phyloP scores from a whole-genome alignment of 2,329 filamentous ascomycete species.

The Pyricularia pennisetigena region DNA sequence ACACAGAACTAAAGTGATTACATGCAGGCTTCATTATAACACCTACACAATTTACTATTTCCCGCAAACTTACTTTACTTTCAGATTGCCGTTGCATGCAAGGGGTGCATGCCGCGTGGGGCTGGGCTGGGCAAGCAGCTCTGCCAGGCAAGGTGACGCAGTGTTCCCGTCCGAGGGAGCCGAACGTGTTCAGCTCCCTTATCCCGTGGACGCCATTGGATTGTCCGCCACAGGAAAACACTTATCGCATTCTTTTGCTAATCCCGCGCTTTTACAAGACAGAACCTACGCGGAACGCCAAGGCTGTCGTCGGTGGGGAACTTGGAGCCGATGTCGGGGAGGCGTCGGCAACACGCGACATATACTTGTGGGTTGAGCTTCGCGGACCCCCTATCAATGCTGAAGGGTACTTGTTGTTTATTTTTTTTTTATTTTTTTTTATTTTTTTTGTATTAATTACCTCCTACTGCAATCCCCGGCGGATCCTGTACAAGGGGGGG shows the following conservation, averaged over 20 bases:
- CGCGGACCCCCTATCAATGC: no score
- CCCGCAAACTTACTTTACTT: background rate
- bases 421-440: no score
- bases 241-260: background rate
- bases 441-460: no score
- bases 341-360: background rate
- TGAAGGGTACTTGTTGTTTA: no score
- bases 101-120: background rate
- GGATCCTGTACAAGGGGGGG: no score
- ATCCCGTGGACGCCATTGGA: background rate
- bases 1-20: background rate
- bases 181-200: background rate
- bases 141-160: background rate
- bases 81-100: background rate
- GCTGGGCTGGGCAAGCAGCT: background rate
- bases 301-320: background rate
- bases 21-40: background rate
- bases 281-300: background rate
- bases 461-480: no score
- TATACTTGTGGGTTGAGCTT: no score
- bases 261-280: background rate
- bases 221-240: background rate
- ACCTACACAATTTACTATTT: background rate
- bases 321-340: background rate
- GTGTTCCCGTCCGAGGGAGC: background rate